A percentile compares a stretch with the other conserved stretches of the same genome.
phyloP scores from a whole-genome alignment of 129 eudicot genomes.

The Glebionis coronaria region DNA sequence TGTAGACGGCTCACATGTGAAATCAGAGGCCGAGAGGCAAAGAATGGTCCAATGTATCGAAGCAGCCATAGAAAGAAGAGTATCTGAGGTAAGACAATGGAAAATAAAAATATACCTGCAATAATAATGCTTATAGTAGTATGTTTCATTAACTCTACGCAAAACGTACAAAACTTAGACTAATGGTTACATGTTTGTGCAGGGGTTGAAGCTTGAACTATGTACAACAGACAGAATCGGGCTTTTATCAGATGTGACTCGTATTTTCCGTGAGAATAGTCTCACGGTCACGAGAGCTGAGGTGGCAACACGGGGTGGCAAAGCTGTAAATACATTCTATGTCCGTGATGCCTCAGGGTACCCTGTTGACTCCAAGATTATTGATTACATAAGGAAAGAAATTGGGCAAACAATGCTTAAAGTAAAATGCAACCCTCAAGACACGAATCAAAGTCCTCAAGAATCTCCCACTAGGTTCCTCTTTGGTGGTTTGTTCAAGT shows the following conservation, averaged over 20 bases:
- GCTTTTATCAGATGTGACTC: constrained; percentile 82
- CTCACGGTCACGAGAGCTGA: constrained; percentile 85
- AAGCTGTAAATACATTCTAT: constrained; percentile 81
- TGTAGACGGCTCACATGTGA: constrained; percentile 84
- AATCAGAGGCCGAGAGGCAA: constrained; percentile 97
- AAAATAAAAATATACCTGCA: no score
- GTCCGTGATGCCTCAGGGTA: constrained; percentile 87
- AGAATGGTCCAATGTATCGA: constrained; percentile 91
- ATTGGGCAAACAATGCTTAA: constrained; percentile 85
- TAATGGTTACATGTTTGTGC: background rate
- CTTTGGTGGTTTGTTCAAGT: constrained; percentile 89
- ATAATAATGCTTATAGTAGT: no score
- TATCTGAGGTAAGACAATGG: constrained; percentile 61
- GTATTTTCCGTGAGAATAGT: constrained; percentile 91
- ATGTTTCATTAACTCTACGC: no score
- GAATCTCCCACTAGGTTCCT: constrained; percentile 93
- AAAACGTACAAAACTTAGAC: background rate
- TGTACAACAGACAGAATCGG: constrained; percentile 91
- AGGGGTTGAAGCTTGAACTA: constrained; percentile 92
- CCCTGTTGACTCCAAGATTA: constrained; percentile 79
- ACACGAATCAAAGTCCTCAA: constrained; percentile 49
- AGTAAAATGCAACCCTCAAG: constrained; percentile 65
- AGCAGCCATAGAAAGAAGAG: constrained; percentile 94
- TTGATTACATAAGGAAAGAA: constrained; percentile 74
- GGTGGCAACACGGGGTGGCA: constrained; percentile 75